Evolutionary conservation across 441 rosid genomes (phyloP).

Genomic region (Pelargonium cotyledonis): DNA sequence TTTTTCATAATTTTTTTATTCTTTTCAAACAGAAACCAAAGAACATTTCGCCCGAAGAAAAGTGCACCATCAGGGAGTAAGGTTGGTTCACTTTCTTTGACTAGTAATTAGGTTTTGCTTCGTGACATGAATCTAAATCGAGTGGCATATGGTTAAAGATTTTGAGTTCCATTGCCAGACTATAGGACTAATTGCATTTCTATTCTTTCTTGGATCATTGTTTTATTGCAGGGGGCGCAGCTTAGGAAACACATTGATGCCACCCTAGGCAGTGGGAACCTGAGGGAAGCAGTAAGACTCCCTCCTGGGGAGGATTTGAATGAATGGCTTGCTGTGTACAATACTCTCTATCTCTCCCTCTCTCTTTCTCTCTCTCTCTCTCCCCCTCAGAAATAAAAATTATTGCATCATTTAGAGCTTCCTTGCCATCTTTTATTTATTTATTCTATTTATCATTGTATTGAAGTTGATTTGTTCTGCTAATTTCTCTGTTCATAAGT

Average conservation of each 20-base stretch:
- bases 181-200: constrained; percentile 8
- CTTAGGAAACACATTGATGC: constrained; percentile 97
- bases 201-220: constrained; percentile 11
- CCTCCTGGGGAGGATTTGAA: constrained; percentile 97
- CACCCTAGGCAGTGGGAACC: constrained; percentile 89
- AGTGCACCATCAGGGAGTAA: constrained; percentile 97
- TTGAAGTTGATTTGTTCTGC: neutral
- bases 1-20: constrained; percentile 14
- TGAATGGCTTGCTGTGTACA: constrained; percentile 97
- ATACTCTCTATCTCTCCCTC: constrained; percentile 28
- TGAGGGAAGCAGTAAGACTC: constrained; percentile 93
- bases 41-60: constrained; percentile 96
- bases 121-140: neutral
- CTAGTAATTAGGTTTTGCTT: constrained; percentile 3
- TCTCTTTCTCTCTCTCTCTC: too few relatives aligned
- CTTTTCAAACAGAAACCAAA: constrained; percentile 63
- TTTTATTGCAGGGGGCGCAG: constrained; percentile 74
- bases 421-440: neutral
- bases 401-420: neutral
- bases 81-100: constrained; percentile 38
- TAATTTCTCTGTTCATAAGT: neutral
- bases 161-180: constrained; percentile 9
- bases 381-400: neutral
- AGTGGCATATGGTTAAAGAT: neutral
- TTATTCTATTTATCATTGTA: neutral